Conservation (phyloP, 2,329 filamentous ascomycete species). For the Cladophialophora yegresii region DNA sequence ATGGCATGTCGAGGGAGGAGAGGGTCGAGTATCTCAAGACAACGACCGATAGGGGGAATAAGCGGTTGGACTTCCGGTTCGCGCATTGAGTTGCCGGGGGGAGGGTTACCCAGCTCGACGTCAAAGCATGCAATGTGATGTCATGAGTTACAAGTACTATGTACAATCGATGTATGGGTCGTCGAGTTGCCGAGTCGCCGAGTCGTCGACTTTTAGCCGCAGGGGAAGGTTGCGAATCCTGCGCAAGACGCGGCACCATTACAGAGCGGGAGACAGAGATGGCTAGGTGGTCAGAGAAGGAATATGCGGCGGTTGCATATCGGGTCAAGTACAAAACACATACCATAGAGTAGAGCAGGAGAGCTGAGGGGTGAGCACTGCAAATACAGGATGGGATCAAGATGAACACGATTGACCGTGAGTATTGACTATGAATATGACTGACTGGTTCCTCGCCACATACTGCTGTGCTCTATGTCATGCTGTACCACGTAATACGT, state of each 20-base stretch:
- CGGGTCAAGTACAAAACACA: background rate
- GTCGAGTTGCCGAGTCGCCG: background rate
- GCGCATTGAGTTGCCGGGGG: constrained; percentile 44
- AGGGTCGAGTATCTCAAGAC: constrained; percentile 53
- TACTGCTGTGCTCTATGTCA: background rate
- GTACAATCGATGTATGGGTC: background rate
- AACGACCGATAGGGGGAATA: constrained; percentile 56
- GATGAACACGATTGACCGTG: background rate
- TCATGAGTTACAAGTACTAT: too few species aligned
- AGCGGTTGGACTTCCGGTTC: constrained; percentile 60
- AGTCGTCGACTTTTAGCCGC: background rate
- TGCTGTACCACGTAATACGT: background rate
- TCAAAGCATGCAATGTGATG: background rate
- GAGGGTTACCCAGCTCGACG: background rate
- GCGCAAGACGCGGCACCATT: background rate
- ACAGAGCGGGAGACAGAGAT: background rate
- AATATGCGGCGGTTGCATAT: too few species aligned
- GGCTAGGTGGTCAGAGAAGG: too few species aligned
- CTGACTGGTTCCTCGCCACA: background rate
- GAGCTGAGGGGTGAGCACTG: background rate
- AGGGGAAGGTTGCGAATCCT: background rate
- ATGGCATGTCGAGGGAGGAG: constrained; percentile 50
- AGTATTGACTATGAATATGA: background rate
- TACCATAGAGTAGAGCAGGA: background rate
- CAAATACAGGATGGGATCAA: background rate